Evolutionary conservation across 805 yeast genomes (phyloP), one percentile per base, ranked within the genome.

Genomic region (Wickerhamiella dianesei): DNA sequence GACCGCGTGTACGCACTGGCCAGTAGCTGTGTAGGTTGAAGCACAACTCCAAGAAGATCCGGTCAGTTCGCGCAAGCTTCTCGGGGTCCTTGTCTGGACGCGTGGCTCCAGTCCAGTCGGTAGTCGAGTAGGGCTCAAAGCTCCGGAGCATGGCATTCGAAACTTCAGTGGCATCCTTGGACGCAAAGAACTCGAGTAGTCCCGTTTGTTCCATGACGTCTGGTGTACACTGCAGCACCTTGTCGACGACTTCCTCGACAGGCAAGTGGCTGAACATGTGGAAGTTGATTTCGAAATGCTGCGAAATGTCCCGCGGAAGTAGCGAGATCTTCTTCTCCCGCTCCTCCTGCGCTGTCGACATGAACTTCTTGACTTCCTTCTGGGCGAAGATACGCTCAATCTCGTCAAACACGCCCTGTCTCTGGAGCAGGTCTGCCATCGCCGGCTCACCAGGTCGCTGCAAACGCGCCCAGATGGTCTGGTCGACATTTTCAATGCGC

Each of bases 231-330:
- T 71, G 74, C 50, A 92, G 66, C 6, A 92, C 75, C 59, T 80
- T 81, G n/a, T 55, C 45, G 5, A 89, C 80, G 22, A 89, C 70
- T 40, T 76, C 82, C 3, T 73, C 76, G 36, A 80, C 94, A 0
- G 79, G 54, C 19, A 76, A 53, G 39, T 68, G 67, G 3, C 85
- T 71, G 64, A 77, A 85, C 67, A 78, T 72, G 60, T 92, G 97
- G 45, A 92, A 69, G 59, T 89, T 88, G 59, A 92, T 92, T 37
- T 95, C 95, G 67, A 92, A 87, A 56, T 86, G 96, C 60, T 92
- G 98, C 1, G 95, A 84, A 41, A 87, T 66, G 56, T 89, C 96
- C 50, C 94, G 71, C 1, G 94, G 75, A 44, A 92, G 70, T 51
- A 80, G 80, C 0, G 88, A 69, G 0, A 83, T 63, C 57, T 83